Conservation (phyloP, 768 basidiomycete species). For the Collybia nuda region DNA sequence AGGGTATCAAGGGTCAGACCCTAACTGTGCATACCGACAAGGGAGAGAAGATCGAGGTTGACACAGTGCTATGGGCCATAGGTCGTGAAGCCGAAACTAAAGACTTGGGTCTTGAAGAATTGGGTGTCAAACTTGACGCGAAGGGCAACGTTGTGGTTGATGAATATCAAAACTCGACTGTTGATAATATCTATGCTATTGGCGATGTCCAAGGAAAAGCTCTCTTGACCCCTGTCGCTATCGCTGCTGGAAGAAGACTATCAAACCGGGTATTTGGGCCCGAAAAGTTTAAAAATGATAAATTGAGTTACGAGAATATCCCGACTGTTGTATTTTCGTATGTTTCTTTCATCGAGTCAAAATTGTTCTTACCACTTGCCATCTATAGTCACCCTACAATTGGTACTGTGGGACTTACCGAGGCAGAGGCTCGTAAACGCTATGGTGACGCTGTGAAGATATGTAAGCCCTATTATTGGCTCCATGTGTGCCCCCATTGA, state of each 20-base stretch:
- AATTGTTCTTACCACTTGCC: constrained; percentile 3
- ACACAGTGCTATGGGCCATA: constrained; percentile 91
- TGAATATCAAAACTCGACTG: constrained; percentile 83
- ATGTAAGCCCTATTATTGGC: constrained; percentile 53
- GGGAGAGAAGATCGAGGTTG: constrained; percentile 81
- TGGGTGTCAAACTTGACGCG: constrained; percentile 71
- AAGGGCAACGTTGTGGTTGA: constrained; percentile 89
- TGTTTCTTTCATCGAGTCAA: constrained; percentile 26
- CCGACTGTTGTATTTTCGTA: constrained; percentile 97
- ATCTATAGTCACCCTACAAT: constrained; percentile 87
- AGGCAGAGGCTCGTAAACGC: constrained; percentile 84
- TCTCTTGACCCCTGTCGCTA: constrained; percentile 94
- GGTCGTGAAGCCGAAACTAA: constrained; percentile 84
- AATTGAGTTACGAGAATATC: constrained; percentile 86
- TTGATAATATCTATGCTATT: constrained; percentile 74
- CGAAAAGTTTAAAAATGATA: constrained; percentile 81
- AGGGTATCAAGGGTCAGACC: constrained; percentile 68
- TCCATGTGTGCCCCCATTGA: not conserved
- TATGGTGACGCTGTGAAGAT: constrained; percentile 91
- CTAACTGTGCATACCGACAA: constrained; percentile 76
- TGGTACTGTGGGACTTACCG: constrained; percentile 93
- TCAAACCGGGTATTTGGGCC: constrained; percentile 91
- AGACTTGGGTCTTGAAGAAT: constrained; percentile 72
- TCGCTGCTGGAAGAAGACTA: constrained; percentile 89
- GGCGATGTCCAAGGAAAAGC: constrained; percentile 95